Evolutionary conservation across 805 yeast genomes (phyloP).

Genomic region (Hanseniaspora vineae): DNA sequence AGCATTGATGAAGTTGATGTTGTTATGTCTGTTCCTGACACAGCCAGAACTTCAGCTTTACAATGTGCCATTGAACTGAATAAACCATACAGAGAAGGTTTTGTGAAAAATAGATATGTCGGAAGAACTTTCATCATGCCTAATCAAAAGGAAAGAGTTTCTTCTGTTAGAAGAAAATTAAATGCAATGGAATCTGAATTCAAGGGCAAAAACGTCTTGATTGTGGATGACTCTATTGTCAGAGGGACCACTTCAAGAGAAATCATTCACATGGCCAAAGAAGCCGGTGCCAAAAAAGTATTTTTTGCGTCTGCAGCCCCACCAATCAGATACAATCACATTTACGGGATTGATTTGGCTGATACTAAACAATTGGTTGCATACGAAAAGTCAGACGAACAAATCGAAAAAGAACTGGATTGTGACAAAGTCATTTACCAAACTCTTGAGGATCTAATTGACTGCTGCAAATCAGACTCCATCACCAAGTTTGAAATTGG

Average conservation of each 20-base stretch:
- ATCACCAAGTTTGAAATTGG: conserved; percentile 74
- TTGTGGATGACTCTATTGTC: conserved; percentile 95
- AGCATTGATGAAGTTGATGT: conserved; percentile 64
- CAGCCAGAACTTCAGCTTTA: conserved; percentile 90
- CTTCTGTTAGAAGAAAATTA: conserved; percentile 85
- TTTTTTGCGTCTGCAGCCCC: conserved; percentile 97
- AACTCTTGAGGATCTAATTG: conserved; percentile 66
- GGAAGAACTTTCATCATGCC: conserved; percentile 99
- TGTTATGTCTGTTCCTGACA: conserved; percentile 96
- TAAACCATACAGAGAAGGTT: conserved; percentile 89
- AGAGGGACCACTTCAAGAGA: conserved; percentile 96
- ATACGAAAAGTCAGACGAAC: conserved; percentile 58
- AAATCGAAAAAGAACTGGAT: conserved; percentile 66
- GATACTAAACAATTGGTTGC: conserved; percentile 92
- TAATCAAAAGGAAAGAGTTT: conserved; percentile 84
- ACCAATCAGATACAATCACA: conserved; percentile 91
- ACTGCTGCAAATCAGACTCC: conserved; percentile 48
- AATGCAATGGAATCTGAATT: conserved; percentile 96
- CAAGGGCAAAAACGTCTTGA: conserved; percentile 65
- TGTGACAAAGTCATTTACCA: conserved; percentile 90
- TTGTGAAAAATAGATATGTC: conserved; percentile 90
- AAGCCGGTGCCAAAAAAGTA: conserved; percentile 94
- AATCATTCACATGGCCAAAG: conserved; percentile 95
- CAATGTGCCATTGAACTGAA: conserved; percentile 77
- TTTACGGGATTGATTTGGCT: conserved; percentile 95